These are phyloP conservation scores for Pseudogymnoascus destructans DNA, from an alignment of 2,329 filamentous ascomycete species.

Conservation along the genomic window DNA sequence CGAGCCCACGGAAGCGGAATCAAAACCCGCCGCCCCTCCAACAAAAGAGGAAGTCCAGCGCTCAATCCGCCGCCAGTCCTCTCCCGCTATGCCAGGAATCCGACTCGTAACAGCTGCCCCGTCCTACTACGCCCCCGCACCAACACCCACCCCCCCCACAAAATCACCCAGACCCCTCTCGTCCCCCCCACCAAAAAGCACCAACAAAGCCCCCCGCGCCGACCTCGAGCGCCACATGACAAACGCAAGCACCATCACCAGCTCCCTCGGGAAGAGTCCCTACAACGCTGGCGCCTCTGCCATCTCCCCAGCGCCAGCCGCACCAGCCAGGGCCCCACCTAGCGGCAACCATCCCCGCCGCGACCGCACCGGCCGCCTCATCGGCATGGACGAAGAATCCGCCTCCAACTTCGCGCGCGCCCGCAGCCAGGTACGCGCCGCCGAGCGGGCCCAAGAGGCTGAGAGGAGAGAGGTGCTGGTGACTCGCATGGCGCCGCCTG, in stretches of 20 bases:
- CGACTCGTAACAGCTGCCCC: not conserved
- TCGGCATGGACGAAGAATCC: not conserved
- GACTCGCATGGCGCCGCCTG: not conserved
- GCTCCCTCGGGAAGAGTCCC: slow-evolving; percentile 18
- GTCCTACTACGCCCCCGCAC: not conserved
- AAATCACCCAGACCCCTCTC: not conserved
- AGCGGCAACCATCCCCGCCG: not conserved
- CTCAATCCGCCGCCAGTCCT: not conserved
- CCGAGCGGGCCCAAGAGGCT: not conserved
- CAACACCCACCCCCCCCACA: not conserved
- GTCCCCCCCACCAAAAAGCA: not conserved
- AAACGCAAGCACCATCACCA: slow-evolving; percentile 16
- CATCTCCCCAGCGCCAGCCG: not conserved
- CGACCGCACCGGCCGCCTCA: not conserved
- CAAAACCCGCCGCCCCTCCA: not conserved
- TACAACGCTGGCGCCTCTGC: slow-evolving; percentile 17
- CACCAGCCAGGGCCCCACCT: not conserved
- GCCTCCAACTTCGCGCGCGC: not conserved
- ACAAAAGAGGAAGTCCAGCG: not conserved
- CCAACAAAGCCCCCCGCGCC: slow-evolving; percentile 1
- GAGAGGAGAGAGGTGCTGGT: not conserved
- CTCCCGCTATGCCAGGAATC: not conserved
- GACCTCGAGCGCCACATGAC: slow-evolving; percentile 21
- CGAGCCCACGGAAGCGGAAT: not conserved
- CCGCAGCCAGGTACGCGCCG: not conserved